A percentile compares a stretch with the other conserved stretches of the same genome.
phyloP scores from a whole-genome alignment of 2,329 filamentous ascomycete species.

The Fusarium bactridioides region DNA sequence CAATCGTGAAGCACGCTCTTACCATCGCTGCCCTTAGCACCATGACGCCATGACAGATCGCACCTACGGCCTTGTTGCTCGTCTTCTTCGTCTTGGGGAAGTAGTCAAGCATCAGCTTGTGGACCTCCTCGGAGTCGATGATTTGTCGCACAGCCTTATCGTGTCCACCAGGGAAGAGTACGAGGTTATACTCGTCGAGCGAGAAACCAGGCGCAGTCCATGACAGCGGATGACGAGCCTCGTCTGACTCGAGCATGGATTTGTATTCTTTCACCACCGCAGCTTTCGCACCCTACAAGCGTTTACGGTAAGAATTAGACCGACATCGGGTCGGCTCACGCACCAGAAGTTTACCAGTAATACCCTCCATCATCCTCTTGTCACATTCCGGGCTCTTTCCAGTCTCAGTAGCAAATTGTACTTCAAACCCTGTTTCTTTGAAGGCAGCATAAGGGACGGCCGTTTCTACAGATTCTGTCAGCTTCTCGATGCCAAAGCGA shows the following conservation, averaged over 20 bases:
- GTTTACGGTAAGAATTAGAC: not conserved
- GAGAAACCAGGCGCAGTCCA: not conserved
- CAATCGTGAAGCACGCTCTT: not conserved
- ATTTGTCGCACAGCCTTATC: not conserved
- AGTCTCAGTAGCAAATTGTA: not conserved
- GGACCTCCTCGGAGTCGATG: not conserved
- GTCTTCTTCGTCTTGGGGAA: not conserved
- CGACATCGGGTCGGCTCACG: no score
- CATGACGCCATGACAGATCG: not conserved
- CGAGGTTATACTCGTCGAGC: not conserved
- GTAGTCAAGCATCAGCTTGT: not conserved
- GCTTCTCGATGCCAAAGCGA: not conserved
- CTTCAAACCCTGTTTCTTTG: not conserved
- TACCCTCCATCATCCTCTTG: not conserved
- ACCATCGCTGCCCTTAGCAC: not conserved
- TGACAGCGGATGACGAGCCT: not conserved
- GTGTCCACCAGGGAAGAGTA: not conserved
- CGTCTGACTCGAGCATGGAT: not conserved
- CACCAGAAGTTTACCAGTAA: not conserved
- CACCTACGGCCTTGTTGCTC: not conserved
- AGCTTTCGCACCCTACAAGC: not conserved
- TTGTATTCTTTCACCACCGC: not conserved
- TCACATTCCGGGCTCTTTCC: not conserved
- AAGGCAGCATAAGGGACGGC: not conserved
- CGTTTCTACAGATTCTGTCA: not conserved